Base-by-base conservation (phyloP, 805 yeast species). In the Starmerella sirachaensis region DNA sequence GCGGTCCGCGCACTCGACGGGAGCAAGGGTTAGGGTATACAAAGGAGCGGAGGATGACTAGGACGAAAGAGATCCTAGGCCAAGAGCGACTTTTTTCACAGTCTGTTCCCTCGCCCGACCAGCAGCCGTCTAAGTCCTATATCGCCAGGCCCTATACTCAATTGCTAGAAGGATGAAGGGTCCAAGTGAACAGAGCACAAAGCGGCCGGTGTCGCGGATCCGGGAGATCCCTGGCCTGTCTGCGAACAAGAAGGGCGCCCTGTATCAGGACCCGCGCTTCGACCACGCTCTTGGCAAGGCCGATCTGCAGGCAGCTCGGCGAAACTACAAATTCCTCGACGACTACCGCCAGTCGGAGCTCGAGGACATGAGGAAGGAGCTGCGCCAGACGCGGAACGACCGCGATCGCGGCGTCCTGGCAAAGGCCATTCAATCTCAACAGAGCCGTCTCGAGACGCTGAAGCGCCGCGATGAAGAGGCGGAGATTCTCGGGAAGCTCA, bases 261-360 rank as follows among this genome's bases (percentile, higher is more conserved):
- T 78, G 20, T 77, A 79, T 55, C 69, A 72, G 33, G 98, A 91
- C 61, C 78, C 93, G 23, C 68, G 98, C 49, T 91, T 91, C 56
- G 95, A 91, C 58, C 70, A 88, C 3, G 85, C 94, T 0, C 74
- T 74, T 46, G 97, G 97, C 40, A 78, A 74, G 50, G 82, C 91
- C 1, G 88, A 86, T 55, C 60, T 71, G 41, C 62, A 65, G 22
- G 65, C 68, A 41, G 70, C 81, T 13, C 66, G 96, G 43, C 72
- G 74, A 51, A 77, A 88, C 52, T 91, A 91, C 61, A 69, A 73
- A 30, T 91, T 91, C 54, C 61, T 91, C 41, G 94, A 85, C 57
- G 85, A 79, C 27, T 91, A 91, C 57, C 69, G 97, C 56, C 66
- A 76, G 46, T 58, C 65, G 7, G 98, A 91, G 55, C 66, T 91